Percentiles rank a stretch among this genome's conserved stretches.
Evolutionary conservation across 192 early-diverging fungal species (phyloP).

Genomic region (Blastocladiella britannica): DNA sequence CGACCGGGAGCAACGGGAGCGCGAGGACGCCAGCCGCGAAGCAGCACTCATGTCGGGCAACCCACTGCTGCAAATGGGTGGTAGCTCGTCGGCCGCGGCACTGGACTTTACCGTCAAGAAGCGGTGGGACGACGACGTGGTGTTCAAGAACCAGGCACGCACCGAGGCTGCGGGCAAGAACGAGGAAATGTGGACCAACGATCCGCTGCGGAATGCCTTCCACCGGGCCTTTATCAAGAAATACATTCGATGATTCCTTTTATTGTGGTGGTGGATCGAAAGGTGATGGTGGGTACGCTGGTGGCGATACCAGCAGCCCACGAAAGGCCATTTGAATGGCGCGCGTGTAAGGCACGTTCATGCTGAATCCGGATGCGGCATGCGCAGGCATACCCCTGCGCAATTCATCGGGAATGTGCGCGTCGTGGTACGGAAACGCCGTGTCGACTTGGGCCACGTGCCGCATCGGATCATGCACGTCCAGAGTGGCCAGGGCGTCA

Average conservation of each 20-base stretch:
- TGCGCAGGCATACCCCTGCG: too few species aligned
- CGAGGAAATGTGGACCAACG: slow-evolving; percentile 91
- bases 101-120: slow-evolving; percentile 74
- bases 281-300: too few species aligned
- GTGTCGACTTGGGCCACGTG: too few species aligned
- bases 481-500: too few species aligned
- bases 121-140: slow-evolving; percentile 95
- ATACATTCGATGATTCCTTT: slow-evolving; percentile 57
- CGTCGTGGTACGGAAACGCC: too few species aligned
- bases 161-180: slow-evolving; percentile 68
- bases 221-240: slow-evolving; percentile 91
- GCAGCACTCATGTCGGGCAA: slow-evolving; percentile 52
- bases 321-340: too few species aligned
- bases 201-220: slow-evolving; percentile 87
- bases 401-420: too few species aligned
- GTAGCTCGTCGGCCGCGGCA: slow-evolving; percentile 12
- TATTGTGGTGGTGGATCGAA: too few species aligned
- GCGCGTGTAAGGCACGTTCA: too few species aligned
- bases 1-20: slow-evolving; percentile 27
- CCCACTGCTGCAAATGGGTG: slow-evolving; percentile 46
- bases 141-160: slow-evolving; percentile 90
- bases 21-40: slow-evolving; percentile 31
- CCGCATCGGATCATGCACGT: too few species aligned
- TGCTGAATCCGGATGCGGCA: too few species aligned
- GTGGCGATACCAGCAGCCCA: too few species aligned